phyloP scores from a whole-genome alignment of 805 yeast species.

The Pichia cephalocereana region DNA sequence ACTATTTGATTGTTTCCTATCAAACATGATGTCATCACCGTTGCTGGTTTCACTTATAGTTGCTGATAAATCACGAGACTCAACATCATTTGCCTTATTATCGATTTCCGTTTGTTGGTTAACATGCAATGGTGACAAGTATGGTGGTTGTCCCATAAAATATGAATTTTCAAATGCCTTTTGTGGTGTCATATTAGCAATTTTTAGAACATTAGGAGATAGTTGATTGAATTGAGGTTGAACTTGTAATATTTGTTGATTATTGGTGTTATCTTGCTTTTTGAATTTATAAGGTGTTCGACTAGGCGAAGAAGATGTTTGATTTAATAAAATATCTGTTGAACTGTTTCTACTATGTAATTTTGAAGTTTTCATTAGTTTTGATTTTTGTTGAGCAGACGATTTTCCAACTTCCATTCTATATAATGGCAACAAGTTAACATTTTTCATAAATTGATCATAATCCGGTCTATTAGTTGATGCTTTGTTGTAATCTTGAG shows the following conservation, averaged over 20 bases:
- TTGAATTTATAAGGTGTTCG: not conserved
- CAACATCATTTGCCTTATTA: not conserved
- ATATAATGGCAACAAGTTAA: conserved; percentile 8
- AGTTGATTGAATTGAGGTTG: not conserved
- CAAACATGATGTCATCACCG: not conserved
- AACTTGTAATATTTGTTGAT: not conserved
- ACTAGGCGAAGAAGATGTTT: not conserved
- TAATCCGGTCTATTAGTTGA: not conserved
- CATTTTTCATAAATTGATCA: conserved; percentile 4
- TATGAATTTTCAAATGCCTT: conserved; percentile 1
- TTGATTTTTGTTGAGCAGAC: not conserved
- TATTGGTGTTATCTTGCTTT: not conserved
- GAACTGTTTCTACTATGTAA: not conserved
- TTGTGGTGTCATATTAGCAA: not conserved
- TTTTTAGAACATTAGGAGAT: not conserved
- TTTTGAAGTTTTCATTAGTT: not conserved
- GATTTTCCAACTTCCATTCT: conserved; percentile 3
- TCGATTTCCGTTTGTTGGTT: not conserved
- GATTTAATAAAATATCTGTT: too few relatives aligned
- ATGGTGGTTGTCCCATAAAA: not conserved
- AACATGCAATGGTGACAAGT: not conserved
- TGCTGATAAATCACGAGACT: not conserved
- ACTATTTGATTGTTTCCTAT: not conserved
- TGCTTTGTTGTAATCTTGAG: not conserved
- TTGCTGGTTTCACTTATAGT: not conserved